phyloP scores from a whole-genome alignment of 2,329 filamentous ascomycete species.

The Trematosphaeria pertusa region DNA sequence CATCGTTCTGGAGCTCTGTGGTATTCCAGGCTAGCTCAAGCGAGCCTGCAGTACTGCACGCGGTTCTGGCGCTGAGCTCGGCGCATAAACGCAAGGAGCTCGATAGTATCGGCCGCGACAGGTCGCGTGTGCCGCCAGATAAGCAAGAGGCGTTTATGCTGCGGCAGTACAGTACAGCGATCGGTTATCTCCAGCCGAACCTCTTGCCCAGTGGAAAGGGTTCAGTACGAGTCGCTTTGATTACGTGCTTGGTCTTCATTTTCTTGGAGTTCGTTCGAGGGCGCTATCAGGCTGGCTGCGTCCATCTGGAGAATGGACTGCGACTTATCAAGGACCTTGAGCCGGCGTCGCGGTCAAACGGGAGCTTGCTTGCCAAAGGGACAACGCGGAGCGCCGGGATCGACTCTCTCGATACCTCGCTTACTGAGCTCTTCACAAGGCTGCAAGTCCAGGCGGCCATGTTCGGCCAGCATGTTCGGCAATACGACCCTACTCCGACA shows the following conservation, averaged over 20 bases:
- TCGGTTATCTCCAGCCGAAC: conserved; percentile 40
- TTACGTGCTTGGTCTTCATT: conserved; percentile 52
- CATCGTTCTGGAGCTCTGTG: conserved; percentile 49
- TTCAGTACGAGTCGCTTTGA: conserved; percentile 46
- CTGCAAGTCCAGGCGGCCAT: conserved; percentile 24
- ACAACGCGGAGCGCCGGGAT: not conserved
- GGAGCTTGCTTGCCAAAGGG: not conserved
- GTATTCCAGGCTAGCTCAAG: conserved; percentile 48
- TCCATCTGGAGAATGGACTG: conserved; percentile 53
- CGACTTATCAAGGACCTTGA: conserved; percentile 43
- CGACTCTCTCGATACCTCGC: conserved; percentile 48
- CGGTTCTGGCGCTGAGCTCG: conserved; percentile 51
- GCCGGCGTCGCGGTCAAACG: not conserved
- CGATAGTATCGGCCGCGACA: conserved; percentile 8
- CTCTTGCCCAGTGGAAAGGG: conserved; percentile 23
- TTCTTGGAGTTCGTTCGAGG: conserved; percentile 52
- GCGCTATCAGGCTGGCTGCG: conserved; percentile 44
- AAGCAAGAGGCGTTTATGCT: conserved; percentile 42
- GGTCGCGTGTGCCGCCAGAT: conserved; percentile 10
- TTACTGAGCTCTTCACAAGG: conserved; percentile 52
- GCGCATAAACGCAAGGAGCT: conserved; percentile 30
- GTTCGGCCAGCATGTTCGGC: conserved; percentile 46
- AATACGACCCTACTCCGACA: conserved; percentile 58
- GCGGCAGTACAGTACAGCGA: conserved; percentile 52
- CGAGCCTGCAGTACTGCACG: conserved; percentile 53